Base-by-base conservation (phyloP, 208 protist genomes). In the Baffinella frigidus region DNA sequence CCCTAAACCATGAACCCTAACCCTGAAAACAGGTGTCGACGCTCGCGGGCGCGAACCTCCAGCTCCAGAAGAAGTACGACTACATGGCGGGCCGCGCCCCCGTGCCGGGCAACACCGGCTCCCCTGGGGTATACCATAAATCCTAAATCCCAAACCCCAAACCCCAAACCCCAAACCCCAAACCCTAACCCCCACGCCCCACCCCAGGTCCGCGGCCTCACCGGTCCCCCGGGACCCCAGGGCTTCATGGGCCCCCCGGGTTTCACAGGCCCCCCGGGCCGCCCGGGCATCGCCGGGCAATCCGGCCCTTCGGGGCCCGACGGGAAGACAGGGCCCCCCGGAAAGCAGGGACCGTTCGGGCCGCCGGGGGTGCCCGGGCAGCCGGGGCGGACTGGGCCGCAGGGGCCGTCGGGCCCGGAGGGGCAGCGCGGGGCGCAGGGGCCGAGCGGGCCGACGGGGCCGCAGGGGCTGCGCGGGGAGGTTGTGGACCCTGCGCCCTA, bases 201-300 rank as follows among this genome's bases (percentile, higher is more conserved):
- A n/a, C n/a, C n/a, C n/a, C n/a, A n/a, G n/a, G 36, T 90, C 38
- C 83, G 83, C 35, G 83, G 83, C 41, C 83, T 67, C 51, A 90
- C 61, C 36, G 83, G 83, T 7, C 83, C 83, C 30, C 83, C 83
- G 17, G 83, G 83, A 27, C 83, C 83, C 56, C 83, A 90, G 83
- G 83, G 83, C 56, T 90, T 90, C 83, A 90, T 90, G 83, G 83
- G 83, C 51, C 83, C 83, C 0, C 83, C 83, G 5, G 83, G 83
- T 35, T 90, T 90, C 83, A 90, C 83, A 1, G 83, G 83, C 10
- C 83, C 83, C 11, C 83, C 83, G 36, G 83, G 83, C 3, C 83
- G 83, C 64, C 83, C 45, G 3, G 83, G 83, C 3, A 10, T 90
- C 36, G 45, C 83, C 24, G 83, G 83, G 0, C 11, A n/a, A 3